These are phyloP conservation scores for Anethum foeniculum DNA, from an alignment of 140 eudicot species.

Conservation along the genomic window DNA sequence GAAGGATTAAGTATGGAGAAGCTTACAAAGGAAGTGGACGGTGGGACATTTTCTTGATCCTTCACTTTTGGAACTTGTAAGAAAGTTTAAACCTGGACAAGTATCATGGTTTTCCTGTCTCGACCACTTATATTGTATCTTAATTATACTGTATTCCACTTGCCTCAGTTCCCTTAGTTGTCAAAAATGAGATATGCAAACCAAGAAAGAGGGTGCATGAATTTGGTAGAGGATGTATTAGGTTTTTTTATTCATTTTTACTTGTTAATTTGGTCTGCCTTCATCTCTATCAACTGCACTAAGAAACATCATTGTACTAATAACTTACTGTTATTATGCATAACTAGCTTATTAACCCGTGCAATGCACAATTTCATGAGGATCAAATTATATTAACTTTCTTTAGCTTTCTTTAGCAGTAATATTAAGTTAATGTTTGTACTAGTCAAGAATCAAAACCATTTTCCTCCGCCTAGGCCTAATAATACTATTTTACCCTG, in stretches of 20 bases:
- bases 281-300: conserved; percentile 1
- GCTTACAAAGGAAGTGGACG: conserved; percentile 31
- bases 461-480: too few relatives aligned
- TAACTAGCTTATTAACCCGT: too few relatives aligned
- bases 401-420: too few relatives aligned
- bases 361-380: too few relatives aligned
- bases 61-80: conserved; percentile 18
- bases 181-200: conserved; percentile 5
- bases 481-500: too few relatives aligned
- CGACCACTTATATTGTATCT: conserved; percentile 19
- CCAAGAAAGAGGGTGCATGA: not conserved
- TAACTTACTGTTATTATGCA: too few relatives aligned
- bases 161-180: conserved; percentile 19
- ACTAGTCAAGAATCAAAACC: too few relatives aligned
- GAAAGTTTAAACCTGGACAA: conserved; percentile 27
- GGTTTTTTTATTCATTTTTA: not conserved
- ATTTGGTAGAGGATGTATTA: not conserved
- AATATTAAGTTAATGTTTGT: too few relatives aligned
- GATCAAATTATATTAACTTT: too few relatives aligned
- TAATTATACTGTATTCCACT: conserved; percentile 10
- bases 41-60: conserved; percentile 30
- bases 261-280: conserved; percentile 10
- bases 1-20: conserved; percentile 21
- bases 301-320: not conserved
- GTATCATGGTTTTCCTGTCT: conserved; percentile 44